A percentile compares a stretch with the other conserved stretches of the same genome.
Evolutionary conservation across 306 rosid species (phyloP).

Genomic region (Ormosia semicastrata): DNA sequence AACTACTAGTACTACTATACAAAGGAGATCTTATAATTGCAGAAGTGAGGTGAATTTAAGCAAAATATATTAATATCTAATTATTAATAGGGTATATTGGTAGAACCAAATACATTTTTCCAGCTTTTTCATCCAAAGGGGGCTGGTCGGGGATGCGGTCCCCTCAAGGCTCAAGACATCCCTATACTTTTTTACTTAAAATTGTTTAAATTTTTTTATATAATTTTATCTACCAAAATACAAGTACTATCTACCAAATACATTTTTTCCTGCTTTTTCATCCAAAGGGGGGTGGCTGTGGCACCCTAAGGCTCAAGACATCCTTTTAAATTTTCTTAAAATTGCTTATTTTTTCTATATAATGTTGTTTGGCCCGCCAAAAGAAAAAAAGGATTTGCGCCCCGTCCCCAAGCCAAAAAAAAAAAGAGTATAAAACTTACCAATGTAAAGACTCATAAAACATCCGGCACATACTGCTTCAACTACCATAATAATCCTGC

Average conservation of each 20-base stretch:
- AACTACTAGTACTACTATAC: background rate
- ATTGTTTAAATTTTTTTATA: background rate
- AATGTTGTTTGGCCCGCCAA: background rate
- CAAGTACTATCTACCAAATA: background rate
- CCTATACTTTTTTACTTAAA: background rate
- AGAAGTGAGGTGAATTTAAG: slow-evolving; percentile 18
- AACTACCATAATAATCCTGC: slow-evolving; percentile 87
- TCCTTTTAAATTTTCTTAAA: background rate
- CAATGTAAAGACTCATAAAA: slow-evolving; percentile 77
- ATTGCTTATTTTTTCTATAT: background rate
- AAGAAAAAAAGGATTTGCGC: background rate
- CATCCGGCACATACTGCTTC: slow-evolving; percentile 89
- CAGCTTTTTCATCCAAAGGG: background rate
- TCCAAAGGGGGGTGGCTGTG: background rate
- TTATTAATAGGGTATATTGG: background rate
- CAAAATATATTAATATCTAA: background rate
- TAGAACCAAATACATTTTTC: slow-evolving; percentile 8
- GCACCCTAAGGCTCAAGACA: background rate
- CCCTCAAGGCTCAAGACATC: background rate
- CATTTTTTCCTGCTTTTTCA: background rate
- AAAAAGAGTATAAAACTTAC: slow-evolving; percentile 38
- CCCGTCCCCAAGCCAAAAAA: background rate
- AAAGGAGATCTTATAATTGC: background rate
- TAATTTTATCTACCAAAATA: background rate
- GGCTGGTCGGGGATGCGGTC: background rate